Evolutionary conservation across 2,329 filamentous ascomycete species (phyloP).

Genomic region (Claviceps spartinae): DNA sequence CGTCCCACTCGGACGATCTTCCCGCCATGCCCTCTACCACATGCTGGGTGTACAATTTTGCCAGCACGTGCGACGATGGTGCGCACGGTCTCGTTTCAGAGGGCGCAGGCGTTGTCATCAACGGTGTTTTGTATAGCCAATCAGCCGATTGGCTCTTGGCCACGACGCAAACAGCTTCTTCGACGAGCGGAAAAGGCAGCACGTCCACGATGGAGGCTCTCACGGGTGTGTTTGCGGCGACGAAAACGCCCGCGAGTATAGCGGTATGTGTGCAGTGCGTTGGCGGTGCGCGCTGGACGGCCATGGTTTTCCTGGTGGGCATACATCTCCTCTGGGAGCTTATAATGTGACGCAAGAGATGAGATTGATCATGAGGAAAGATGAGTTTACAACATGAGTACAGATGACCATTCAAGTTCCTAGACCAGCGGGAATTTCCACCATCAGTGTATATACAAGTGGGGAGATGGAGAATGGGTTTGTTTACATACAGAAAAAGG

Average conservation of each 20-base stretch:
- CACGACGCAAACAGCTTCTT: slow-evolving; percentile 12
- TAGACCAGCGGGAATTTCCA: no score
- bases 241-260: slow-evolving; percentile 15
- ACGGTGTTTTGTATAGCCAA: slow-evolving; percentile 40
- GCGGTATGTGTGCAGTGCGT: background rate
- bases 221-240: slow-evolving; percentile 24
- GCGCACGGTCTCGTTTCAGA: slow-evolving; percentile 34
- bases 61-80: slow-evolving; percentile 34
- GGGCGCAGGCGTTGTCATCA: slow-evolving; percentile 42
- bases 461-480: no score
- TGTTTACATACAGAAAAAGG: no score
- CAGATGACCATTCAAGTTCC: no score
- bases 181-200: slow-evolving; percentile 8
- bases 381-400: no score
- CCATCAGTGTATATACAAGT: no score
- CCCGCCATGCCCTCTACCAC: slow-evolving; percentile 34
- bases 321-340: background rate
- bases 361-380: no score
- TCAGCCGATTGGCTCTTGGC: slow-evolving; percentile 28
- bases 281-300: background rate
- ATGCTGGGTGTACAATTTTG: slow-evolving; percentile 45
- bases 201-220: slow-evolving; percentile 11
- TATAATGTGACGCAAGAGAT: background rate
- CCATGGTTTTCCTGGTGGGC: background rate
- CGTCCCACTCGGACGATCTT: slow-evolving; percentile 35